Base-by-base conservation (phyloP, 306 rosid species). In the Vigna mungo region DNA sequence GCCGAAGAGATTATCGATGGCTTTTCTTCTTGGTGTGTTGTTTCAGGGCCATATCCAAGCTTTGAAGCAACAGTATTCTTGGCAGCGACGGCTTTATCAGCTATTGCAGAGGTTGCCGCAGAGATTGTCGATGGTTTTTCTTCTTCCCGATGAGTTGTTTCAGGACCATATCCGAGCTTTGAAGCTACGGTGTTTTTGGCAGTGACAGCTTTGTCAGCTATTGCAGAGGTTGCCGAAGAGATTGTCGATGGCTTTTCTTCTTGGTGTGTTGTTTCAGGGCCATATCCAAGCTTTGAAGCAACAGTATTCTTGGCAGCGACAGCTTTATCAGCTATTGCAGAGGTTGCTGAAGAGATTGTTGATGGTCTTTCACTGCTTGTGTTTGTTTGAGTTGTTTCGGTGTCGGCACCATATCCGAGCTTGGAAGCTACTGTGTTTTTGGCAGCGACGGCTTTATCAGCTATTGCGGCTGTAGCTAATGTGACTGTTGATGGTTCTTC, bases 131-230 rank as follows among this genome's bases (percentile, higher is more conserved):
- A 17, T n/a, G 81, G 56, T 16, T 80, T 69, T 27, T 30, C 17
- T n/a, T n/a, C n/a, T n/a, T n/a, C n/a, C n/a, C n/a, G n/a, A n/a
- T n/a, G 14, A 6, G 15, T 54, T 4, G 61, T 25, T 44, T 44
- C 32, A 0, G 14, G 1, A 43, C 48, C 48, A 11, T 78, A 53
- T 9, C 60, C 60, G 0, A 91, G 83, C 80, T 77, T 89, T 0
- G 89, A 86, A 21, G 88, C 81, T 8, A 86, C 59, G 0, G 7
- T 69, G 23, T 91, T 75, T 71, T 78, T 89, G 4, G 92, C 89
- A 0, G 83, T 13, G n/a, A 75, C 34, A 0, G 88, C 86, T 41
- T 49, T 89, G 7, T 75, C 86, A 2, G 88, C 43, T 0, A 85
- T 47, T 16, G 77, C 68, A 12, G 88, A 13, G 0, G 87, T 71